phyloP scores from a whole-genome alignment of 169 alveolate species.

The Amoebophrya sp. region DNA sequence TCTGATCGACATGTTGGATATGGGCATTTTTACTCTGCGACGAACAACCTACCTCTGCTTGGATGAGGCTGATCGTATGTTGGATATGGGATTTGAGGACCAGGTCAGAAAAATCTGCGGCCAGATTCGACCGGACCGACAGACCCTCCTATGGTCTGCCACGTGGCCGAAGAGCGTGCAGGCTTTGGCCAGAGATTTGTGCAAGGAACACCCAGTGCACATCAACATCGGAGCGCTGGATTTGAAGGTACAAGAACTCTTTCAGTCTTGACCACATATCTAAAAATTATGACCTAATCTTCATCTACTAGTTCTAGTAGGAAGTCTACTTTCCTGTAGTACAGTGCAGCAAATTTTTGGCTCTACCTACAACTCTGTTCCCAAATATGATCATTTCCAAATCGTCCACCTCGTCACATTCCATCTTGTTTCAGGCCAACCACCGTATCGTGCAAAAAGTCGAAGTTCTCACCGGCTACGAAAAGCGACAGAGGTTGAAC shows the following conservation, averaged over 20 bases:
- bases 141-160: constrained; percentile 94
- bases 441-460: background rate
- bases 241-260: no score
- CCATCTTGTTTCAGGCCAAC: background rate
- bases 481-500: constrained; percentile 39
- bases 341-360: no score
- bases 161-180: constrained; percentile 92
- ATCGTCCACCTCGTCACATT: no score
- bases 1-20: constrained; percentile 85
- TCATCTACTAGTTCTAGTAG: no score
- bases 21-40: constrained; percentile 60
- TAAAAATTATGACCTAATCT: no score
- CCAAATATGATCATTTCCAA: no score
- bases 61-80: constrained; percentile 99
- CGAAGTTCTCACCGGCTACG: constrained; percentile 56
- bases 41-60: constrained; percentile 93
- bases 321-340: no score
- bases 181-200: constrained; percentile 80
- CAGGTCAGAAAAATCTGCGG: constrained; percentile 85
- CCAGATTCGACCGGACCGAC: constrained; percentile 81
- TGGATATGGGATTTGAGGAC: constrained; percentile 98
- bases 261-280: no score
- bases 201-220: constrained; percentile 87
- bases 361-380: no score
- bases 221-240: constrained; percentile 79